These are phyloP conservation scores for Pseudocohnilembus persalinus DNA, from an alignment of 169 alveolate genomes.

Conservation along the genomic window DNA sequence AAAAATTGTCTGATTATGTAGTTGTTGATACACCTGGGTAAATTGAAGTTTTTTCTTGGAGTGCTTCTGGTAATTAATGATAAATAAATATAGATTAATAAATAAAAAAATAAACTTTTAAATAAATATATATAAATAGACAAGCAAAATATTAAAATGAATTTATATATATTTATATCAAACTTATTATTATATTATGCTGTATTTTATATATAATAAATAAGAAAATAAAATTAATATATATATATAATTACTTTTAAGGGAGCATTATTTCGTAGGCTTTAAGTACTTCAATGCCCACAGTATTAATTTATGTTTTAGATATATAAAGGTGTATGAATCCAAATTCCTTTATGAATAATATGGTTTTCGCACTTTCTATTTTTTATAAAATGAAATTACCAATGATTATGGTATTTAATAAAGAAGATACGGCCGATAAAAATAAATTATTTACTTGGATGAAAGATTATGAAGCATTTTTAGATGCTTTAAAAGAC, in stretches of 20 bases:
- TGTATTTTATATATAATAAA: too few relatives aligned
- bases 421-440: conserved; percentile 67
- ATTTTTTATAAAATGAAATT: conserved; percentile 76
- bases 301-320: conserved; percentile 31
- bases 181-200: too few relatives aligned
- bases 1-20: conserved; percentile 49
- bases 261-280: conserved; percentile 56
- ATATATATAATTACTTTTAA: too few relatives aligned
- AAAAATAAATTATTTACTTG: conserved; percentile 64
- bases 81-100: too few relatives aligned
- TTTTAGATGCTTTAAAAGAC: conserved; percentile 52
- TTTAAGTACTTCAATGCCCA: conserved; percentile 45
- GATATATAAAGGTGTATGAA: conserved; percentile 43
- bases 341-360: conserved; percentile 50
- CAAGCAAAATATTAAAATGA: too few relatives aligned
- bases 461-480: conserved; percentile 68
- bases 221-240: not conserved
- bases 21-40: conserved; percentile 84
- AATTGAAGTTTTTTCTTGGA: conserved; percentile 81
- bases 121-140: too few relatives aligned
- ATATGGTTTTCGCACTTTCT: conserved; percentile 46
- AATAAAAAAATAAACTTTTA: too few relatives aligned
- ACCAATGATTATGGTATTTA: conserved; percentile 70
- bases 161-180: too few relatives aligned
- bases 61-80: conserved; percentile 67